phyloP scores from a whole-genome alignment of 768 basidiomycete genomes.

The Mycena polygramma region DNA sequence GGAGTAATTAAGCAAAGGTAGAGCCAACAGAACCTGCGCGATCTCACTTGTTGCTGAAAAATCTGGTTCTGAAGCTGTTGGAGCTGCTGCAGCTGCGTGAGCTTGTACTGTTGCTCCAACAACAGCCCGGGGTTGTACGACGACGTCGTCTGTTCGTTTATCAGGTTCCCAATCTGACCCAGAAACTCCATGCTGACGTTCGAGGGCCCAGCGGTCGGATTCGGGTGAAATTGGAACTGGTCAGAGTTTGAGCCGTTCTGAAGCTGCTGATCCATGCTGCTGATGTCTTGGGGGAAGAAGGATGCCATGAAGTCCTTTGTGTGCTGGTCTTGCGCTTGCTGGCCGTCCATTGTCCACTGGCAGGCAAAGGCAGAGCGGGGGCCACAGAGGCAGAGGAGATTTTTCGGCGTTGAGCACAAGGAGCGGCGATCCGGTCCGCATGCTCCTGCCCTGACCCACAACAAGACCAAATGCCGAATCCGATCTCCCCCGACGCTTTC shows the following conservation, averaged over 20 bases:
- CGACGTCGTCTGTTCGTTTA: slow-evolving; percentile 31
- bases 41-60: slow-evolving; percentile 87
- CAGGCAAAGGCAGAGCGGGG: not conserved
- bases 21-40: slow-evolving; percentile 17
- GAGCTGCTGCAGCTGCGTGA: slow-evolving; percentile 81
- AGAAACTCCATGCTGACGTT: slow-evolving; percentile 32
- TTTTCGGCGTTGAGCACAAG: not conserved
- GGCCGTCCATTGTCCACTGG: slow-evolving; percentile 37
- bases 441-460: too few relatives aligned
- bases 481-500: too few relatives aligned
- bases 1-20: slow-evolving; percentile 8
- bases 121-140: slow-evolving; percentile 61
- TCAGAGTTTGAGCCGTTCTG: slow-evolving; percentile 43
- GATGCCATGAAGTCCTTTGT: slow-evolving; percentile 52
- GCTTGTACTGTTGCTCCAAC: slow-evolving; percentile 83
- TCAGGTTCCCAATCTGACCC: slow-evolving; percentile 32
- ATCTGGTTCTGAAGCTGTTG: slow-evolving; percentile 88
- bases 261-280: slow-evolving; percentile 38
- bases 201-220: slow-evolving; percentile 21
- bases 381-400: not conserved
- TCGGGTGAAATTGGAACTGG: slow-evolving; percentile 30
- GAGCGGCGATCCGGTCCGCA: not conserved
- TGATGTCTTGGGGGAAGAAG: slow-evolving; percentile 47
- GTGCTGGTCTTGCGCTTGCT: slow-evolving; percentile 39
- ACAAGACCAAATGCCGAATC: too few relatives aligned